Conservation (phyloP, 139 green algal genomes). For the Haematococcus sp. region DNA sequence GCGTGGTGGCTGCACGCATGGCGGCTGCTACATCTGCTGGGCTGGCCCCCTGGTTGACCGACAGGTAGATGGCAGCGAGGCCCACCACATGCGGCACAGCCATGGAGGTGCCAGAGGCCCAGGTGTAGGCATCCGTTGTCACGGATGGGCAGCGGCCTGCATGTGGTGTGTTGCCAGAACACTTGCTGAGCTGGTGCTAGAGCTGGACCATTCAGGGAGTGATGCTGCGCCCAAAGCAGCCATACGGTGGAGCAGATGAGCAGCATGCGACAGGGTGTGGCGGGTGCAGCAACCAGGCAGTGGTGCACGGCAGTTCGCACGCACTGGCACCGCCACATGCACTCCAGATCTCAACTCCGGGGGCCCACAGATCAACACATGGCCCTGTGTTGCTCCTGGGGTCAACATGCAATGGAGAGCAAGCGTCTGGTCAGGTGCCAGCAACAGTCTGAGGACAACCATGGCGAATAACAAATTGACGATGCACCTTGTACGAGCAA, state of each 20-base stretch:
- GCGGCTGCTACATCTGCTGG: slow-evolving; percentile 52
- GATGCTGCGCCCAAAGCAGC: no score
- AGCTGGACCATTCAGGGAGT: no score
- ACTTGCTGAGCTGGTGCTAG: no score
- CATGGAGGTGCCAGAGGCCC: slow-evolving; percentile 67
- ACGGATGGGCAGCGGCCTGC: slow-evolving; percentile 52
- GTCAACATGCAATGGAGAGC: no score
- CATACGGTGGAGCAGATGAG: no score
- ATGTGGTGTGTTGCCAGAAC: background rate
- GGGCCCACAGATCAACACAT: slow-evolving; percentile 66
- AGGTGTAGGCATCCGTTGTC: slow-evolving; percentile 60
- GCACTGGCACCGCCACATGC: slow-evolving; percentile 55
- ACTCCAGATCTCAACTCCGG: slow-evolving; percentile 64
- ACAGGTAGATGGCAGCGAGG: slow-evolving; percentile 62
- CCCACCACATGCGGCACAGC: slow-evolving; percentile 70
- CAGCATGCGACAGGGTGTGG: no score
- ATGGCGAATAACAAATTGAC: no score
- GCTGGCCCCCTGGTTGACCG: slow-evolving; percentile 33
- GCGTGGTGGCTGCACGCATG: slow-evolving; percentile 30
- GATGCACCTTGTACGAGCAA: no score
- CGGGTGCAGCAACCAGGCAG: no score
- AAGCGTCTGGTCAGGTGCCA: no score
- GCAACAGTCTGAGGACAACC: no score
- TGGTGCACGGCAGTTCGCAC: no score
- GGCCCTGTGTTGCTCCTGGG: slow-evolving; percentile 45